Evolutionary conservation across 768 basidiomycete species (phyloP).

Genomic region (Leccinum uliginosum): DNA sequence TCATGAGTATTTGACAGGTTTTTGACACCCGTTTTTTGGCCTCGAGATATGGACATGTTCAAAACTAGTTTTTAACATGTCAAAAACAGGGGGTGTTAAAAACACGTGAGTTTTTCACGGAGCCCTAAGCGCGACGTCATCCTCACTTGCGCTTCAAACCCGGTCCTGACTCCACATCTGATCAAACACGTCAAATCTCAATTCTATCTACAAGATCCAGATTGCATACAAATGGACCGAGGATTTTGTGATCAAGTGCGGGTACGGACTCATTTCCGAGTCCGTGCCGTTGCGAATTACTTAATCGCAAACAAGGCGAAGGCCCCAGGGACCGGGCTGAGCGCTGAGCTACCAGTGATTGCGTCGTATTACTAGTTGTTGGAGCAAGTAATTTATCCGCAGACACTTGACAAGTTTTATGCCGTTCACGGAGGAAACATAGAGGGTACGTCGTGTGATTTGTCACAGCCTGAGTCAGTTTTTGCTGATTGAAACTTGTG

Average conservation of each 20-base stretch:
- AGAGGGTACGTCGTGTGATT: slow-evolving; percentile 33
- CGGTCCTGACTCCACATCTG: too few species aligned
- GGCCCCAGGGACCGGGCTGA: slow-evolving; percentile 2
- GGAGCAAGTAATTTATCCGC: slow-evolving; percentile 93
- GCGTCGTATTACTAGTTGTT: slow-evolving; percentile 60
- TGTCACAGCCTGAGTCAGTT: not conserved
- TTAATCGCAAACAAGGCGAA: slow-evolving; percentile 30
- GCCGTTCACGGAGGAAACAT: slow-evolving; percentile 48
- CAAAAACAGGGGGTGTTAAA: too few species aligned
- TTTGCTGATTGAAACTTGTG: slow-evolving; percentile 11
- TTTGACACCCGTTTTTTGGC: too few species aligned
- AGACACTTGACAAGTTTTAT: slow-evolving; percentile 61
- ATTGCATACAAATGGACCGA: slow-evolving; percentile 95
- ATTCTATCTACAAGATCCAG: slow-evolving; percentile 90
- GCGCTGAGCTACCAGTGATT: slow-evolving; percentile 19
- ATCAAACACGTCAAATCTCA: too few species aligned
- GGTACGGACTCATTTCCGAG: slow-evolving; percentile 88
- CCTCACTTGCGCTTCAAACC: too few species aligned
- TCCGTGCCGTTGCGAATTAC: slow-evolving; percentile 84
- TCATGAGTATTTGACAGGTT: too few species aligned
- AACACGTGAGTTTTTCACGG: too few species aligned
- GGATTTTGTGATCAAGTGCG: slow-evolving; percentile 93
- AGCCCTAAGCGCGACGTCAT: too few species aligned
- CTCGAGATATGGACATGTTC: too few species aligned
- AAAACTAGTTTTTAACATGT: too few species aligned